Conservation (phyloP, 768 basidiomycete genomes). For the Termitomyces sp. region DNA sequence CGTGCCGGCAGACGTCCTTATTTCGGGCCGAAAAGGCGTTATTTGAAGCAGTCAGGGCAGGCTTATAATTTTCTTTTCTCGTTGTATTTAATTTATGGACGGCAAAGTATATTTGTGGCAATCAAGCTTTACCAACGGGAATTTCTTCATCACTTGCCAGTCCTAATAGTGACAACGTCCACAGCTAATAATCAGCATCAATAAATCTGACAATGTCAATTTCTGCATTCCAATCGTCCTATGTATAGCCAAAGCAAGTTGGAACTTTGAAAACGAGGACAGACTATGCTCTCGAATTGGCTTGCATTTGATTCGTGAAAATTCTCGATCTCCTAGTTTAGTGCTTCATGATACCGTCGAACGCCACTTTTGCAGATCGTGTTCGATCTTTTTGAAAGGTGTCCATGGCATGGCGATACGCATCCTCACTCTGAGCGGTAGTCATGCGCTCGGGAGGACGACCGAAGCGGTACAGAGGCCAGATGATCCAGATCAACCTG, state of each 20-base stretch:
- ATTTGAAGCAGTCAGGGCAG: too few relatives aligned
- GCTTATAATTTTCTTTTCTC: too few relatives aligned
- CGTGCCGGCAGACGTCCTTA: background rate
- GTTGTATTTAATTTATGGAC: too few relatives aligned
- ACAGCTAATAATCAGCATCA: background rate
- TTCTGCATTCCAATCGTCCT: background rate
- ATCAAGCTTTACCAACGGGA: too few relatives aligned
- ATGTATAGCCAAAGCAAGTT: background rate
- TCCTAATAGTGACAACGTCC: too few relatives aligned
- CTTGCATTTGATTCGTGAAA: background rate
- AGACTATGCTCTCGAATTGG: background rate
- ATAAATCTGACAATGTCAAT: background rate
- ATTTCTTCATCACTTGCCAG: too few relatives aligned
- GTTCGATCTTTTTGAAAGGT: constrained; percentile 32
- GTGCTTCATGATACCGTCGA: constrained; percentile 5
- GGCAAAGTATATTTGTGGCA: too few relatives aligned
- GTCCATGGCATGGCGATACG: constrained; percentile 26
- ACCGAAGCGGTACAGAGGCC: constrained; percentile 47
- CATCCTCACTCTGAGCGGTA: constrained; percentile 13
- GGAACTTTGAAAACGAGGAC: background rate
- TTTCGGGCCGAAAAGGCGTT: background rate
- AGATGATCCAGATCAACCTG: constrained; percentile 41
- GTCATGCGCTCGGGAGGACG: constrained; percentile 10
- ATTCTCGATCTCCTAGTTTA: background rate
- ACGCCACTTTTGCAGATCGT: constrained; percentile 31